These are phyloP conservation scores for Anthracocystis panici-leucophaei DNA, from an alignment of 1,284 basidiomycete genomes.

Conservation along the genomic window DNA sequence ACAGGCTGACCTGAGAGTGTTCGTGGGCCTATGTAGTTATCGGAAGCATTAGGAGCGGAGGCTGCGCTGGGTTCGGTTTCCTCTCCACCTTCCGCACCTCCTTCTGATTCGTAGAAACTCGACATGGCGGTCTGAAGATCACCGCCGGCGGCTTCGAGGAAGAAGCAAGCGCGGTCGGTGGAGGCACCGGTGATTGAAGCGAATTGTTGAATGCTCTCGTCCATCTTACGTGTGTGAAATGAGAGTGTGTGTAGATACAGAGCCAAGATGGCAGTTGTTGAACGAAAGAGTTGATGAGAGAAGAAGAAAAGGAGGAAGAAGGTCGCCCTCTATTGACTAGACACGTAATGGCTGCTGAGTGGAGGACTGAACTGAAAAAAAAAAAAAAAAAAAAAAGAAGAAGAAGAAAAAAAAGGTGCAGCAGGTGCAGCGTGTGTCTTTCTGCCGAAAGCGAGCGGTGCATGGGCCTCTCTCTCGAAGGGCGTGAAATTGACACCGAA, in stretches of 20 bases:
- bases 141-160: slow-evolving; percentile 68
- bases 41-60: slow-evolving; percentile 24
- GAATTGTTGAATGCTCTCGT: slow-evolving; percentile 61
- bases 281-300: not conserved
- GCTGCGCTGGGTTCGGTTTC: not conserved
- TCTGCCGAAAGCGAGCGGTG: not conserved
- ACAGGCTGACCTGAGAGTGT: slow-evolving; percentile 70
- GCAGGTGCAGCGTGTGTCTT: slow-evolving; percentile 4
- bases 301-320: not conserved
- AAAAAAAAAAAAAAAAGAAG: not conserved
- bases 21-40: slow-evolving; percentile 58
- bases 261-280: not conserved
- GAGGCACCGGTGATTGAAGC: slow-evolving; percentile 68
- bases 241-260: not conserved
- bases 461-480: slow-evolving; percentile 21
- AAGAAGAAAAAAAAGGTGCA: not conserved
- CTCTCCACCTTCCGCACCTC: slow-evolving; percentile 12
- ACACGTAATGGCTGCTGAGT: slow-evolving; percentile 10
- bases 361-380: slow-evolving; percentile 14
- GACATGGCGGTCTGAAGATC: slow-evolving; percentile 70
- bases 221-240: slow-evolving; percentile 37
- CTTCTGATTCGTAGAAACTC: slow-evolving; percentile 67
- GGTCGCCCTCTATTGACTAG: not conserved
- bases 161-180: slow-evolving; percentile 69
- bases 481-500: not conserved